phyloP scores from a whole-genome alignment of 345 rosid genomes.

The Kandelia obovata region DNA sequence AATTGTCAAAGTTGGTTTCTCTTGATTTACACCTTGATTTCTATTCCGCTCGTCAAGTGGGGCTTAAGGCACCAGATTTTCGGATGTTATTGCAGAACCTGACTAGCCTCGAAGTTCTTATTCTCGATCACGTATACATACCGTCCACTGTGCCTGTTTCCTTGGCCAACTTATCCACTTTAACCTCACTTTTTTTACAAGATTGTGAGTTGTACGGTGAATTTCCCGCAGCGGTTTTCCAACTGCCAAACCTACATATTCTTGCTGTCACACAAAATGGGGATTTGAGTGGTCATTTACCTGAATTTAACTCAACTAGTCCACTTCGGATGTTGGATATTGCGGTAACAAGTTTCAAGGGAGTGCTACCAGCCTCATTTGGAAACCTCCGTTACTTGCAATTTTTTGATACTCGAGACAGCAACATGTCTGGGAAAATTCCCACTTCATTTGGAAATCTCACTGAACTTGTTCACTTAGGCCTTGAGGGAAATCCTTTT shows the following conservation, averaged over 20 bases:
- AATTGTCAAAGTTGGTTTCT: background rate
- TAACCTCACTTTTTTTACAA: background rate
- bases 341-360: background rate
- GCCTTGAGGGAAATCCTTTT: background rate
- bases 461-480: background rate
- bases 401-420: background rate
- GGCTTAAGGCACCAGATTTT: background rate
- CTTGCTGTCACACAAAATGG: background rate
- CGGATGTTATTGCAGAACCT: background rate
- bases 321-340: background rate
- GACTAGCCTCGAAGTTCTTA: background rate
- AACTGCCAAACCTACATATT: background rate
- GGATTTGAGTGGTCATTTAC: background rate
- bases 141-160: background rate
- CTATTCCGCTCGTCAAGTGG: background rate
- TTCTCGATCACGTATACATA: background rate
- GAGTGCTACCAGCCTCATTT: background rate
- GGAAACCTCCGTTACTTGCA: background rate
- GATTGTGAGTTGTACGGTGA: background rate
- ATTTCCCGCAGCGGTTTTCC: background rate
- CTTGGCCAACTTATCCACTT: background rate
- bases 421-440: background rate
- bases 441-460: conserved; percentile 1
- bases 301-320: background rate
- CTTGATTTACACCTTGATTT: background rate